Evolutionary conservation across 163 green algal species (phyloP), one percentile per base, ranked within the genome.

Genomic region (Dunaliella salina): DNA sequence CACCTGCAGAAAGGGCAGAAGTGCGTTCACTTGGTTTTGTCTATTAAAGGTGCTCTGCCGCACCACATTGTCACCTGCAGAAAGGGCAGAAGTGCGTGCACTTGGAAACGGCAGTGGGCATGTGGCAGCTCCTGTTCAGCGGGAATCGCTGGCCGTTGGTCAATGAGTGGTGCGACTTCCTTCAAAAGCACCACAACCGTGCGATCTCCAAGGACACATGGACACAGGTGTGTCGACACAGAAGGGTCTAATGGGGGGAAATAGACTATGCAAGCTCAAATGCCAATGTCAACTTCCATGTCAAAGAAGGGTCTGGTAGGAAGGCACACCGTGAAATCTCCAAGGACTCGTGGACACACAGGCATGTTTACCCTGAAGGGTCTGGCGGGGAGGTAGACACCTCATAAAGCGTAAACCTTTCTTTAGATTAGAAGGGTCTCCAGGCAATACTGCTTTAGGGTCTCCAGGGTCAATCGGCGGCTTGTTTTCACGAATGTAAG

Each of bases 21-120:
- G 91, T 98, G 94, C 67, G 87, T 99, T 82, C 93, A 96, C 84
- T 91, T 98, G 40, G 40, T 50, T 29, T 83, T 84, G 32, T n/a
- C 5, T n/a, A n/a, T 84, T 8, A 8, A 84, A 33, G 25, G 20
- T 85, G 40, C n/a, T 46, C 80, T 24, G 45, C 81, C 33, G 8
- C 34, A 25, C 80, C 25, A 30, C 83, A 59, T 80, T 50, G 29
- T 34, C 25, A 78, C 32, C 22, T 85, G 90, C 89, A 98, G 90
- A 95, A 96, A 82, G 95, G 95, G 12, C 94, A 98, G 87, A 99
- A 98, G 91, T 98, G 94, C 67, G 87, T 99, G 83, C 93, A 96
- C 84, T 91, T 98, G 83, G 95, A 98, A 33, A 95, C 92, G 26
- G 96, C 96, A 15, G 45, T 97, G n/a, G 95, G 85, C 22, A 96